These are phyloP conservation scores for Diaporthe vexans DNA, from an alignment of 2,329 filamentous ascomycete genomes.

Conservation along the genomic window DNA sequence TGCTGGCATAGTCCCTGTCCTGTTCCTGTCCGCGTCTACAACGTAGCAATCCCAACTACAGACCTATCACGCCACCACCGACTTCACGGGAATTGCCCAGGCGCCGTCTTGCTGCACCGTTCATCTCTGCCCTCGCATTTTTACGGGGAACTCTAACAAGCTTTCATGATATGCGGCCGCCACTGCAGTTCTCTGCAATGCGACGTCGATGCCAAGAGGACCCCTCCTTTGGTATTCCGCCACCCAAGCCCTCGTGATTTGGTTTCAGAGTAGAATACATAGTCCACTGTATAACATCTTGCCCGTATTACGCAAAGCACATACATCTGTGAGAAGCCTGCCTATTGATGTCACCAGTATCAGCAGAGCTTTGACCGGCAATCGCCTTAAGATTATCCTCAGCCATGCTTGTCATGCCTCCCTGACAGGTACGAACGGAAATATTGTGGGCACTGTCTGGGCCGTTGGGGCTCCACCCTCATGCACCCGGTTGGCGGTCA, in stretches of 20 bases:
- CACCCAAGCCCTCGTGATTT: not conserved
- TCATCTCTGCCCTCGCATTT: not conserved
- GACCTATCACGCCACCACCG: not conserved
- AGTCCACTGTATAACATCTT: not conserved
- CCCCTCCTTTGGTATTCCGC: not conserved
- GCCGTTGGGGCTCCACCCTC: constrained; percentile 5
- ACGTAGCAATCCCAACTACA: not conserved
- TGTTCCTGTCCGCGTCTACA: not conserved
- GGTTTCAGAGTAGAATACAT: not conserved
- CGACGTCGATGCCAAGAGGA: not conserved
- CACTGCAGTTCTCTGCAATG: constrained; percentile 17
- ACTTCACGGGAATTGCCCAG: constrained; percentile 1
- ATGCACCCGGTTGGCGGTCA: constrained; percentile 14
- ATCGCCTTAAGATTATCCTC: not conserved
- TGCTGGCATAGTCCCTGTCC: constrained; percentile 17
- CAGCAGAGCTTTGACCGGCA: no score
- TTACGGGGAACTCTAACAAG: not conserved
- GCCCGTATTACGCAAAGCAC: not conserved
- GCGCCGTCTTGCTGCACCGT: not conserved
- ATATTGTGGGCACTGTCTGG: not conserved
- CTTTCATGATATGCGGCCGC: constrained; percentile 12
- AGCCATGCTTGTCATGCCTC: not conserved
- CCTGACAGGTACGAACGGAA: not conserved
- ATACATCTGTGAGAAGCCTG: not conserved
- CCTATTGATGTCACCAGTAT: no score